Percentiles rank a stretch among this genome's conserved stretches.
phyloP scores from a whole-genome alignment of 768 basidiomycete genomes.

The Lyophyllum atratum region DNA sequence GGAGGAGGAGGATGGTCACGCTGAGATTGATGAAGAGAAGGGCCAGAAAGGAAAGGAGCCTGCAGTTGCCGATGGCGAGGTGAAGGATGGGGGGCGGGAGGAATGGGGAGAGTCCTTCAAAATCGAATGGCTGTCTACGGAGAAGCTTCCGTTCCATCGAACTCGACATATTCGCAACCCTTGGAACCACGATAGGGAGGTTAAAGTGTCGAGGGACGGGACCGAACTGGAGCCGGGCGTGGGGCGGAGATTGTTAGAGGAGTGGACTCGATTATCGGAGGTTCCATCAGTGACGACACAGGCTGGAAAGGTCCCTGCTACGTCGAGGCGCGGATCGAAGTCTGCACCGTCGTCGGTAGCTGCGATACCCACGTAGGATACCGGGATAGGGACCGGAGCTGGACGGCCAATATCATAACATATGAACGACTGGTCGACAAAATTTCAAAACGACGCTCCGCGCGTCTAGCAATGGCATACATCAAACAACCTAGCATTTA shows the following conservation, averaged over 20 bases:
- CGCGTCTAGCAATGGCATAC: not conserved
- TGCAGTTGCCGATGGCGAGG: constrained; percentile 15
- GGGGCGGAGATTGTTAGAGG: constrained; percentile 66
- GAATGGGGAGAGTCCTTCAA: constrained; percentile 84
- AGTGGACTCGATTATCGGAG: constrained; percentile 54
- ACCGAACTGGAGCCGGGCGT: constrained; percentile 87
- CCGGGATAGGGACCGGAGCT: constrained; percentile 6
- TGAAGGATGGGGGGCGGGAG: constrained; percentile 55
- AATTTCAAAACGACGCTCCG: not conserved
- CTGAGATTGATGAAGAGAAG: constrained; percentile 13
- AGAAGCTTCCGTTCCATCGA: constrained; percentile 70
- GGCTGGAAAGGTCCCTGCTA: not conserved
- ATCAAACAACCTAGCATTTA: constrained; percentile 14
- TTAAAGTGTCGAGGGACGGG: constrained; percentile 86
- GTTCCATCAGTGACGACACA: constrained; percentile 5
- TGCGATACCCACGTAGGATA: constrained; percentile 1
- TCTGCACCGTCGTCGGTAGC: constrained; percentile 1
- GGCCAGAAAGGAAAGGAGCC: constrained; percentile 13
- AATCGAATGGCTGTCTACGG: constrained; percentile 79
- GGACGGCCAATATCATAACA: constrained; percentile 26
- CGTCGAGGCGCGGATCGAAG: constrained; percentile 10
- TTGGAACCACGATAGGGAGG: constrained; percentile 86
- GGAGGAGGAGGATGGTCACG: constrained; percentile 14
- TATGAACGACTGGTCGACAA: constrained; percentile 22
- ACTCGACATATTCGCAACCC: constrained; percentile 85